A percentile compares a stretch with the other conserved stretches of the same genome.
phyloP scores from a whole-genome alignment of 768 basidiomycete genomes.

The Neoboletus subvelutipes region DNA sequence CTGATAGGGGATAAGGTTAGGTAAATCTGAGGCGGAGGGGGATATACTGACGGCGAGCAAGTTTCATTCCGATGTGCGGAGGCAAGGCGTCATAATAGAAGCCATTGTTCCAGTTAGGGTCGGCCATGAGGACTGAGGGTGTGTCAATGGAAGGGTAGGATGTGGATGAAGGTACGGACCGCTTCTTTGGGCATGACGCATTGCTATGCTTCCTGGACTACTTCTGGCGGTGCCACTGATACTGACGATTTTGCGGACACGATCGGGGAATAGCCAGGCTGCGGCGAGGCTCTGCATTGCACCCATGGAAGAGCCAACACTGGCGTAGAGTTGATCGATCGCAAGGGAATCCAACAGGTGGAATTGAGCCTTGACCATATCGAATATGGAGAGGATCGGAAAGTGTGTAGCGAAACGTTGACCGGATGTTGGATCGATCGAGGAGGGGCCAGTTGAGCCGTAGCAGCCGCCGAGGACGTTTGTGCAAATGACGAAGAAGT shows the following conservation, averaged over 20 bases:
- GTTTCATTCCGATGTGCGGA: constrained; percentile 97
- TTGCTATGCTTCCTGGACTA: constrained; percentile 88
- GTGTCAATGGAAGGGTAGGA: constrained; percentile 1
- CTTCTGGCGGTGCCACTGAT: constrained; percentile 95
- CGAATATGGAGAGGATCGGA: constrained; percentile 90
- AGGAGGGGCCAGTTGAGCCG: constrained; percentile 93
- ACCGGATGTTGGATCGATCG: constrained; percentile 65
- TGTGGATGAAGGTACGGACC: constrained; percentile 46
- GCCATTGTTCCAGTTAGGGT: constrained; percentile 99
- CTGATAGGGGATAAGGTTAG: constrained; percentile 38
- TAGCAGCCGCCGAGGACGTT: constrained; percentile 98
- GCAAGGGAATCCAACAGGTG: constrained; percentile 79
- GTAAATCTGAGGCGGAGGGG: not conserved
- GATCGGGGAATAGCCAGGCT: constrained; percentile 87
- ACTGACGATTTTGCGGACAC: constrained; percentile 87
- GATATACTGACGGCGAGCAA: constrained; percentile 81
- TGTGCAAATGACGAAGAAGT: constrained; percentile 92
- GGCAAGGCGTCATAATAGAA: constrained; percentile 97
- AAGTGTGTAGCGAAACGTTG: constrained; percentile 86
- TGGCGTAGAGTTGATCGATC: constrained; percentile 85
- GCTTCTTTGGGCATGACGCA: constrained; percentile 95
- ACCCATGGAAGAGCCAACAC: constrained; percentile 95
- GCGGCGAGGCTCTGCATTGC: constrained; percentile 97
- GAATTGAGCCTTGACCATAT: constrained; percentile 97
- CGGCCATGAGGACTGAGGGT: constrained; percentile 89